These are phyloP conservation scores for Trichoderma arundinaceum DNA, from an alignment of 2,329 filamentous ascomycete genomes.

Conservation along the genomic window DNA sequence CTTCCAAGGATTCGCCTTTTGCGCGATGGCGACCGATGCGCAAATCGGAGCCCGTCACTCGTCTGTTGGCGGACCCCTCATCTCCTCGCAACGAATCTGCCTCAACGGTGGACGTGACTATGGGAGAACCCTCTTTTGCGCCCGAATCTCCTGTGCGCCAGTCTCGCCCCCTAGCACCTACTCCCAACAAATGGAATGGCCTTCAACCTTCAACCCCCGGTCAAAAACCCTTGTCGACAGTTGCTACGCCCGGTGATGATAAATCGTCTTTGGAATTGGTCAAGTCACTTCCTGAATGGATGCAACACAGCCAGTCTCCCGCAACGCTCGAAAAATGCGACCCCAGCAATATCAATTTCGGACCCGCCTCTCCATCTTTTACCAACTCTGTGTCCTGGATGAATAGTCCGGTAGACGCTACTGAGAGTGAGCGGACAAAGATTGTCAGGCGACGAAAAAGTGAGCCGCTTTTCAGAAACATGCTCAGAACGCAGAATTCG, in stretches of 20 bases:
- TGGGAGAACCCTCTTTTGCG: not conserved
- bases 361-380: slow-evolving; percentile 39
- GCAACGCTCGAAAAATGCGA: slow-evolving; percentile 7
- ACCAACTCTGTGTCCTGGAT: slow-evolving; percentile 41
- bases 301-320: slow-evolving; percentile 23
- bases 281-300: slow-evolving; percentile 22
- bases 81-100: not conserved
- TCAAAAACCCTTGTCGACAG: slow-evolving; percentile 29
- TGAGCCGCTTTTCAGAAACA: slow-evolving; percentile 44
- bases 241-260: slow-evolving; percentile 31
- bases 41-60: slow-evolving; percentile 26
- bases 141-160: slow-evolving; percentile 36
- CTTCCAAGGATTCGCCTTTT: slow-evolving; percentile 34
- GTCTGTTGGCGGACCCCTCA: not conserved
- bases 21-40: slow-evolving; percentile 34
- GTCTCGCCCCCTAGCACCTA: slow-evolving; percentile 40
- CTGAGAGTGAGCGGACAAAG: slow-evolving; percentile 36
- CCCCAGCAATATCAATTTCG: slow-evolving; percentile 39
- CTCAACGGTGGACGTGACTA: not conserved
- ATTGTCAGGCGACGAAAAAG: slow-evolving; percentile 43
- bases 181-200: slow-evolving; percentile 40
- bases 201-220: slow-evolving; percentile 33
- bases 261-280: slow-evolving; percentile 15
- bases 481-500: slow-evolving; percentile 33
- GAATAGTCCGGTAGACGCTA: slow-evolving; percentile 34